These are phyloP conservation scores for Tardiomyces depauwii DNA, from an alignment of 1,139 yeast genomes.

Conservation along the genomic window DNA sequence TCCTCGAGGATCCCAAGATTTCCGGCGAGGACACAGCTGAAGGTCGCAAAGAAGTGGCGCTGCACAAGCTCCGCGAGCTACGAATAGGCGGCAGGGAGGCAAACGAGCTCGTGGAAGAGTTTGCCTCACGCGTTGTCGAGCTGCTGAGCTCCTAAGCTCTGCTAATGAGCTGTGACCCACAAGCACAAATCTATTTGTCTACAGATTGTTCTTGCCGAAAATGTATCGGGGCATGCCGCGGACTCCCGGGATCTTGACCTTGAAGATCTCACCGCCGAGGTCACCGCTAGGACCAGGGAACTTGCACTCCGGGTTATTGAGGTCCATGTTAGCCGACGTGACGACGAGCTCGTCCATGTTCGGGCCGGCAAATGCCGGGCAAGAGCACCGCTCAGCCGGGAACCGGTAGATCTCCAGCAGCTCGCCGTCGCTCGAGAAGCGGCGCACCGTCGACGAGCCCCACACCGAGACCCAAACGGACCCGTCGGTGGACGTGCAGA, in stretches of 20 bases:
- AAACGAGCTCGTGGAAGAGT: constrained; percentile 57
- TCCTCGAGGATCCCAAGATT: constrained; percentile 35
- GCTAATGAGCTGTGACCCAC: not conserved
- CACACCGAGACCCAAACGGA: constrained; percentile 58
- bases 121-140: constrained; percentile 21
- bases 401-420: constrained; percentile 40
- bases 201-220: constrained; percentile 12
- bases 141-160: constrained; percentile 4
- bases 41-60: constrained; percentile 46
- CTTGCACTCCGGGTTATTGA: constrained; percentile 23
- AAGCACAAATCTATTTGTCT: not conserved
- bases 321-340: constrained; percentile 50
- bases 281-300: constrained; percentile 29
- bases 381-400: constrained; percentile 54
- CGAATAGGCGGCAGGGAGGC: constrained; percentile 54
- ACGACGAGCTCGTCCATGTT: constrained; percentile 47
- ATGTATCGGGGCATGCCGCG: constrained; percentile 23
- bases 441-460: constrained; percentile 45
- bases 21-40: constrained; percentile 35
- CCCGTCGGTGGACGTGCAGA: constrained; percentile 48
- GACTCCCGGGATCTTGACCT: constrained; percentile 22
- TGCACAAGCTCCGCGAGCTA: constrained; percentile 47
- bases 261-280: constrained; percentile 43
- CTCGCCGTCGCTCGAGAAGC: constrained; percentile 36
- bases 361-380: constrained; percentile 60